Conservation (phyloP, 2,329 filamentous ascomycete species). For the Microthyrium microscopicum region DNA sequence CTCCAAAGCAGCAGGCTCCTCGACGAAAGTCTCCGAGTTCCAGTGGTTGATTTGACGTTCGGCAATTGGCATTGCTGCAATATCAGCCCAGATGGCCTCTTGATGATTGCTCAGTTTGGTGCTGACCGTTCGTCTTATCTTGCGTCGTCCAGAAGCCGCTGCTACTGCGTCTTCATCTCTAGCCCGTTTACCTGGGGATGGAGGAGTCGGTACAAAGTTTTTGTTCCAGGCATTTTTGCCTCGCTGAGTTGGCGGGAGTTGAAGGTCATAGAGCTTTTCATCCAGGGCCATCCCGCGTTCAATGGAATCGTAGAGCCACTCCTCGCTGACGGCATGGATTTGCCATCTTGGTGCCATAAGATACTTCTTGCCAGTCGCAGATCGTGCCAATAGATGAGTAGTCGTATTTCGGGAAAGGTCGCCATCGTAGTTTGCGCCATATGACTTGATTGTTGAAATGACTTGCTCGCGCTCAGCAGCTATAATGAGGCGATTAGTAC, state of each 20-base stretch:
- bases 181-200: constrained; percentile 1
- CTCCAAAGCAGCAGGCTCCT: constrained; percentile 8
- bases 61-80: constrained; percentile 36
- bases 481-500: constrained; percentile 22
- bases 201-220: background rate
- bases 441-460: constrained; percentile 45
- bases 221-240: constrained; percentile 16
- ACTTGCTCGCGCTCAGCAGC: constrained; percentile 53
- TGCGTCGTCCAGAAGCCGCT: constrained; percentile 45
- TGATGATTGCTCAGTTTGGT: constrained; percentile 66
- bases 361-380: constrained; percentile 77
- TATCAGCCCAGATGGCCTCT: constrained; percentile 79
- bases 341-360: constrained; percentile 70
- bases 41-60: constrained; percentile 14
- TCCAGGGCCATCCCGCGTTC: constrained; percentile 81
- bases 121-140: constrained; percentile 75
- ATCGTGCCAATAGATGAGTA: constrained; percentile 71
- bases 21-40: constrained; percentile 8
- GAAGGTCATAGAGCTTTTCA: constrained; percentile 67
- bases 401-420: constrained; percentile 71
- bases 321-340: constrained; percentile 59
- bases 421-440: constrained; percentile 73
- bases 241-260: constrained; percentile 24
- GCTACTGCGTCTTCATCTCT: constrained; percentile 16
- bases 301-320: constrained; percentile 75